Conservation (phyloP, 2,329 filamentous ascomycete species). For the Ceratocystis harringtonii region DNA sequence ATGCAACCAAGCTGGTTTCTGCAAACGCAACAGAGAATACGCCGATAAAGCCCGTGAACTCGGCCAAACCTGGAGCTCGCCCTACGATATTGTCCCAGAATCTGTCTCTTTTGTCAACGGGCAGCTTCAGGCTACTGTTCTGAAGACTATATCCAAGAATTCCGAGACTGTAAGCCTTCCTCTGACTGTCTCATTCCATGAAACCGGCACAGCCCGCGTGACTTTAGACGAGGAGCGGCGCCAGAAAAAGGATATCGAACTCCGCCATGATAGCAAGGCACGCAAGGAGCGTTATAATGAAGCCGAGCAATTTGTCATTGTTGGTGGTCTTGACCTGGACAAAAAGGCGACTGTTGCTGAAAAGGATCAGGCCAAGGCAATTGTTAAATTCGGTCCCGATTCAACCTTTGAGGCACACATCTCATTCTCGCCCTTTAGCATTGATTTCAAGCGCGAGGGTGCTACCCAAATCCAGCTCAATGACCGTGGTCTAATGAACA, state of each 20-base stretch:
- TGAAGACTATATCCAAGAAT: conserved; percentile 55
- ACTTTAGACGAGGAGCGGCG: conserved; percentile 84
- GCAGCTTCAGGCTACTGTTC: conserved; percentile 61
- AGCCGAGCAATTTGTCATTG: conserved; percentile 69
- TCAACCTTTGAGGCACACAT: conserved; percentile 70
- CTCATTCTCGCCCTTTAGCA: conserved; percentile 63
- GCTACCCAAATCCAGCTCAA: conserved; percentile 77
- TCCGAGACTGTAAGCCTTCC: conserved; percentile 63
- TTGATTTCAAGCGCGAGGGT: conserved; percentile 78
- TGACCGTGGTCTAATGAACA: conserved; percentile 72
- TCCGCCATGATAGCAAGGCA: conserved; percentile 68
- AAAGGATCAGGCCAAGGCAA: conserved; percentile 52
- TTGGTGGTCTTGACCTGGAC: conserved; percentile 63
- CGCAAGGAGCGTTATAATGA: conserved; percentile 94
- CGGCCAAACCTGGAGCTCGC: conserved; percentile 57
- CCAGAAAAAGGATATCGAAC: conserved; percentile 72
- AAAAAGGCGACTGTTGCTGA: conserved; percentile 52
- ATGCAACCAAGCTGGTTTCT: conserved; percentile 91
- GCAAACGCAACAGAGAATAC: conserved; percentile 81
- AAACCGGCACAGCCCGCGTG: conserved; percentile 76
- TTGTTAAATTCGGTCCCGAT: conserved; percentile 63
- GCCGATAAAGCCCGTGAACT: conserved; percentile 59
- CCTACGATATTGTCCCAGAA: conserved; percentile 60
- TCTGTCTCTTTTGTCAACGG: conserved; percentile 66
- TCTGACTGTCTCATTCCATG: conserved; percentile 71